Percentiles rank a stretch among this genome's conserved stretches.
Evolutionary conservation across 306 rosid genomes (phyloP).

Genomic region (Aeschynomene evenia): DNA sequence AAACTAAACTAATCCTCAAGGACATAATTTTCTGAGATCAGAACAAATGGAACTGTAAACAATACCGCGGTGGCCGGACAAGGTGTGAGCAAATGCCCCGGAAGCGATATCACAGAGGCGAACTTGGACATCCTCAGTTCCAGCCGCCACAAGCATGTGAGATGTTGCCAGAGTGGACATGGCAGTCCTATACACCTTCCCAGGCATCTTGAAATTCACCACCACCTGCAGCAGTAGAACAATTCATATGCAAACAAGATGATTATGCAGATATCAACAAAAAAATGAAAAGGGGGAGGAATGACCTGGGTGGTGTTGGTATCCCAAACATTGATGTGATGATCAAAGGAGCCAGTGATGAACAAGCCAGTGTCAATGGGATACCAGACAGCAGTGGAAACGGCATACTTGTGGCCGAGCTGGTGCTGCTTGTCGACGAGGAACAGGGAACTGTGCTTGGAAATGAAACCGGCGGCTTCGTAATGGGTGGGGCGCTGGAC

Average conservation of each 20-base stretch:
- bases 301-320: constrained; percentile 82
- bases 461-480: constrained; percentile 45
- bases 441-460: constrained; percentile 57
- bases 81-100: constrained; percentile 86
- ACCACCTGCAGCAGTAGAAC: constrained; percentile 50
- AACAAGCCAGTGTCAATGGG: constrained; percentile 87
- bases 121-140: constrained; percentile 96
- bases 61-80: constrained; percentile 93
- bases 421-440: constrained; percentile 71
- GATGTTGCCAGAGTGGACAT: constrained; percentile 88
- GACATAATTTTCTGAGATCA: neutral
- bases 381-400: constrained; percentile 92
- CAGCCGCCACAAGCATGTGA: constrained; percentile 87
- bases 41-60: neutral
- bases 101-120: constrained; percentile 96
- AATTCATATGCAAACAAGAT: neutral
- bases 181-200: constrained; percentile 85
- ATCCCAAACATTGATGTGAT: constrained; percentile 90
- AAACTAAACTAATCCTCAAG: neutral
- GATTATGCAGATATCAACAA: neutral
- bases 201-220: constrained; percentile 81
- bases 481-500: constrained; percentile 61
- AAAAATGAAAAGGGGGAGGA: neutral
- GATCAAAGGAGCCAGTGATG: constrained; percentile 85
- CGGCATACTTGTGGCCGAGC: constrained; percentile 65